Percentiles rank a stretch among this genome's conserved stretches.
Conservation (phyloP, 495 filamentous ascomycete genomes). For the Neurospora sp. region DNA sequence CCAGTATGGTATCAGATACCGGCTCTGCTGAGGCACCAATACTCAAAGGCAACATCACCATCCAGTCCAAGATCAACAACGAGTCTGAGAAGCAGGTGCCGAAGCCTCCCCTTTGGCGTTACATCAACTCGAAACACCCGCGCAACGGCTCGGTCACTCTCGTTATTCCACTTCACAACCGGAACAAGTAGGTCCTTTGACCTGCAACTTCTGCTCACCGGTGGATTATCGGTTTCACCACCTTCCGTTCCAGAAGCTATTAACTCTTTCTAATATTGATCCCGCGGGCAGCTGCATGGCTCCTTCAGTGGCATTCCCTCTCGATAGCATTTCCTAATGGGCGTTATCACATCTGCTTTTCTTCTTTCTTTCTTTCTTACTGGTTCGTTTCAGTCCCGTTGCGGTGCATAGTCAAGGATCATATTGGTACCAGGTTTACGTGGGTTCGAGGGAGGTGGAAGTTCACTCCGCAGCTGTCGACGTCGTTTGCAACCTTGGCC, state of each 20-base stretch:
- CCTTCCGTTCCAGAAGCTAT: background rate
- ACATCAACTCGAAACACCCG: conserved; percentile 13
- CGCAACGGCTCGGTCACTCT: conserved; percentile 1
- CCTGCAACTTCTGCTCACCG: background rate
- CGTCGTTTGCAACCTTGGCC: background rate
- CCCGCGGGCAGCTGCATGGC: background rate
- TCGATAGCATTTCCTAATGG: background rate
- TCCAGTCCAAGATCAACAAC: background rate
- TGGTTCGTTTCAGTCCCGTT: background rate
- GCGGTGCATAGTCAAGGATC: background rate
- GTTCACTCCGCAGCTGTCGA: background rate
- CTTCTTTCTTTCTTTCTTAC: background rate
- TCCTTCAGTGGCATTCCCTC: background rate
- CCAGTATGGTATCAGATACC: background rate
- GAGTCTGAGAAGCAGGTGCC: background rate
- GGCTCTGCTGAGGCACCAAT: background rate
- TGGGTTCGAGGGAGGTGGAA: background rate
- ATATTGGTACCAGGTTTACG: background rate
- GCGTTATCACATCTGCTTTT: background rate
- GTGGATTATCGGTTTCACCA: background rate
- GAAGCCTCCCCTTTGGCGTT: conserved; percentile 10
- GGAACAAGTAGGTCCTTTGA: background rate
- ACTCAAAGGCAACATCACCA: background rate
- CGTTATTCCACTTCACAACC: background rate
- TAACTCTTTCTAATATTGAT: background rate